These are phyloP conservation scores for Ustilago crameri DNA, from an alignment of 1,284 basidiomycete species.

Conservation along the genomic window DNA sequence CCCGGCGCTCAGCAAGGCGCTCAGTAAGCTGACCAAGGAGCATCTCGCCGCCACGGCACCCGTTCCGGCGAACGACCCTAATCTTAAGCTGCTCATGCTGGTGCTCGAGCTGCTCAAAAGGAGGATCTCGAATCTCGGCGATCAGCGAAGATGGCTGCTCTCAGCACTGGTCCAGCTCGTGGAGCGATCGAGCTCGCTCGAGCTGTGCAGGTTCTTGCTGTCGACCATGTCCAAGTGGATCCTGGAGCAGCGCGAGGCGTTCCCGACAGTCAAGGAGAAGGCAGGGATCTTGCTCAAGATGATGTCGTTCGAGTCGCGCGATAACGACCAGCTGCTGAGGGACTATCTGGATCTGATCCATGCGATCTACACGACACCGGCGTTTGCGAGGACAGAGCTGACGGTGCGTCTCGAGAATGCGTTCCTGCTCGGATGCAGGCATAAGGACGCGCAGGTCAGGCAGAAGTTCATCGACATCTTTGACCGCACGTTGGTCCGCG, in stretches of 20 bases:
- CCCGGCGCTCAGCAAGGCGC: constrained; percentile 80
- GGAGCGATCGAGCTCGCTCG: constrained; percentile 87
- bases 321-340: constrained; percentile 79
- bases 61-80: constrained; percentile 53
- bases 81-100: constrained; percentile 71
- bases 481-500: constrained; percentile 86
- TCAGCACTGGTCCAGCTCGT: constrained; percentile 81
- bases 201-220: constrained; percentile 86
- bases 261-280: constrained; percentile 94
- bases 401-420: constrained; percentile 92
- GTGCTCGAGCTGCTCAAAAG: constrained; percentile 72
- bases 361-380: constrained; percentile 90
- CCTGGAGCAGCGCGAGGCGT: constrained; percentile 72
- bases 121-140: constrained; percentile 72
- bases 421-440: constrained; percentile 91
- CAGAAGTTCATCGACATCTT: constrained; percentile 90
- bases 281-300: constrained; percentile 89
- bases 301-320: constrained; percentile 81
- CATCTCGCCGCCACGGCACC: constrained; percentile 75
- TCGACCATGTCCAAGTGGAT: constrained; percentile 90
- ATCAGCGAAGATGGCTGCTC: constrained; percentile 77
- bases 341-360: constrained; percentile 90
- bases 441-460: constrained; percentile 81
- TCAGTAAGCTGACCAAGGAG: constrained; percentile 88
- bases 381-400: constrained; percentile 87